Percentiles rank a stretch among this genome's conserved stretches.
Evolutionary conservation across 176 grass and related monocot genomes (phyloP).

Genomic region (Neostapfia colusana): DNA sequence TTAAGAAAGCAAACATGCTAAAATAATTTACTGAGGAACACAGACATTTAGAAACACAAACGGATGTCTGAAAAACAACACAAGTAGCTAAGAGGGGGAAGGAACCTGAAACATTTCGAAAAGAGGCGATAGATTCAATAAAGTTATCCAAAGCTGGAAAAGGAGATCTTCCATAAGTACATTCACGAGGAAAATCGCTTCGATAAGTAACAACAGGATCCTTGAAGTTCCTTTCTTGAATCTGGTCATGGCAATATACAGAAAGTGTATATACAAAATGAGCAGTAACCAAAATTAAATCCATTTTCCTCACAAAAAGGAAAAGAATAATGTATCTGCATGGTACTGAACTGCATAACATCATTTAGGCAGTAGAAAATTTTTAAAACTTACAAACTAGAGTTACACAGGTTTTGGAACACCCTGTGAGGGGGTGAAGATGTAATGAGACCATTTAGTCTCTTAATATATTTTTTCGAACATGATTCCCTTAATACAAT

Average conservation of each 20-base stretch:
- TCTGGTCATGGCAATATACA: conserved; percentile 44
- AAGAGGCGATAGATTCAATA: conserved; percentile 85
- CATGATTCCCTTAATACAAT: no score
- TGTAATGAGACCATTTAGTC: neutral
- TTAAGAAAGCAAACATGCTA: neutral
- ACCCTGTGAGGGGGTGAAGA: neutral
- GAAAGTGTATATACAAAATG: conserved; percentile 2
- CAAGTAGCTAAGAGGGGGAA: conserved; percentile 9
- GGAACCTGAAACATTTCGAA: conserved; percentile 69
- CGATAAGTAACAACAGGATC: conserved; percentile 50
- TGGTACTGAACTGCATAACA: neutral
- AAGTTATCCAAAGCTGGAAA: conserved; percentile 90
- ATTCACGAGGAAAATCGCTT: conserved; percentile 60
- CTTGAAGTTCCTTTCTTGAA: conserved; percentile 55
- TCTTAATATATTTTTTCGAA: no score
- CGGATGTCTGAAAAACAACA: neutral
- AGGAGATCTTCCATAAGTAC: conserved; percentile 69
- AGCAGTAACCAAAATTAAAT: neutral
- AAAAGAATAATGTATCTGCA: neutral
- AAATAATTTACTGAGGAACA: neutral
- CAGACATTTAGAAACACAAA: conserved; percentile 8
- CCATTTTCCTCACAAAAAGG: neutral
- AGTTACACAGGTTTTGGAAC: neutral
- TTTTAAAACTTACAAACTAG: neutral
- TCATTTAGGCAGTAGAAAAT: neutral